A percentile compares a stretch with the other conserved stretches of the same genome.
Evolutionary conservation across 108 stramenopile species (phyloP).

Genomic region (Asterionellopsis glacialis): DNA sequence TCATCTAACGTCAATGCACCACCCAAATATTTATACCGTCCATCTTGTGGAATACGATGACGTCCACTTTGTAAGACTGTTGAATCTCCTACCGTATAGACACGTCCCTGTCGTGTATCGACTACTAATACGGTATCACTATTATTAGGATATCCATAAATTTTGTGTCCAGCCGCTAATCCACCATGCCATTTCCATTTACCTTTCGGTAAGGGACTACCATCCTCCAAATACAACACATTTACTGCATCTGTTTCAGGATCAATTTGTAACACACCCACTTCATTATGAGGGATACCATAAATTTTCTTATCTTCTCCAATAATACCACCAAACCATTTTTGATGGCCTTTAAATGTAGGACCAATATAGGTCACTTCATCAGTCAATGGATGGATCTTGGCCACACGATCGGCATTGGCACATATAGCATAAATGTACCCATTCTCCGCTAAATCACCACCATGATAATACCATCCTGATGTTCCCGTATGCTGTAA

Average conservation of each 20-base stretch:
- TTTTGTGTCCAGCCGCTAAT: constrained; percentile 46
- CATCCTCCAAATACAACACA: constrained; percentile 22
- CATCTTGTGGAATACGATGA: constrained; percentile 64
- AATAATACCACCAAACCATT: constrained; percentile 61
- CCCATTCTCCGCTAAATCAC: constrained; percentile 46
- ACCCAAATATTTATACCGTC: constrained; percentile 64
- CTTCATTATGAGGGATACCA: constrained; percentile 62
- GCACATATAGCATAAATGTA: constrained; percentile 65
- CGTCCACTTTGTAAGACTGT: constrained; percentile 43
- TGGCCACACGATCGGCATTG: constrained; percentile 50
- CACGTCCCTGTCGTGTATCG: constrained; percentile 32
- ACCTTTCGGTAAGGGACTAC: constrained; percentile 34
- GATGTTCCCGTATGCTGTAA: constrained; percentile 23
- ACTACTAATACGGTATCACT: constrained; percentile 49
- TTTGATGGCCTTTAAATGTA: constrained; percentile 32
- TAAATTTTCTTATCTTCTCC: constrained; percentile 54
- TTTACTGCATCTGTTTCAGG: constrained; percentile 44
- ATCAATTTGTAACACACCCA: constrained; percentile 55
- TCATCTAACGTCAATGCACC: constrained; percentile 49
- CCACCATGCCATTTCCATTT: constrained; percentile 78
- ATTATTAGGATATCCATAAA: constrained; percentile 69
- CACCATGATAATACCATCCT: constrained; percentile 67
- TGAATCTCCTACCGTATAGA: constrained; percentile 41
- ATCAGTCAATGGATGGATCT: constrained; percentile 45
- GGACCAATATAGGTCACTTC: constrained; percentile 42